Evolutionary conservation across 129 eudicot species (phyloP).

Genomic region (Glebionis coronaria): DNA sequence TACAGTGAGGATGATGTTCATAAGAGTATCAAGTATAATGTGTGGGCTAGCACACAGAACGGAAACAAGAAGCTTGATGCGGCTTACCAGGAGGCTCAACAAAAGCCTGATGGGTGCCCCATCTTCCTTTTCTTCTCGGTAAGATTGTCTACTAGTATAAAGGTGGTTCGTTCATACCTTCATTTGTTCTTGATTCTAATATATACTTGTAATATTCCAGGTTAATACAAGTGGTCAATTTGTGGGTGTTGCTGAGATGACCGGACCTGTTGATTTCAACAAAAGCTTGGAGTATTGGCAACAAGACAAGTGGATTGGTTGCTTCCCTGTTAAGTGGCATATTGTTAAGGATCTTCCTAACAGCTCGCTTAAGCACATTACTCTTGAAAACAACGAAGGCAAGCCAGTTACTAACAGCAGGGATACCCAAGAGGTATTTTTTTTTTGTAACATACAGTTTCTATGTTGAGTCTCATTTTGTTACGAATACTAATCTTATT

Average conservation of each 20-base stretch:
- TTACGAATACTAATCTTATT: constrained; percentile 5
- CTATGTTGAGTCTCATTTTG: not conserved
- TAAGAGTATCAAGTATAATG: constrained; percentile 77
- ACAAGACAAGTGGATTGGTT: constrained; percentile 89
- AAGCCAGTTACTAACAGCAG: constrained; percentile 87
- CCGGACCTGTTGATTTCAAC: constrained; percentile 69
- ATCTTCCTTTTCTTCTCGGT: constrained; percentile 78
- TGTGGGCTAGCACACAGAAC: constrained; percentile 83
- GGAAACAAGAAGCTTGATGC: constrained; percentile 87
- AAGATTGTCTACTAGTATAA: not conserved
- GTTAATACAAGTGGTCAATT: constrained; percentile 92
- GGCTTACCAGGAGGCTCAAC: constrained; percentile 69
- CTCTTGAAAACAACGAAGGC: constrained; percentile 72
- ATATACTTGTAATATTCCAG: constrained; percentile 21
- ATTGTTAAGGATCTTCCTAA: constrained; percentile 84
- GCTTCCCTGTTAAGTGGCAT: constrained; percentile 95
- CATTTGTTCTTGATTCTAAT: constrained; percentile 3
- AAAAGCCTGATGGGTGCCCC: constrained; percentile 64
- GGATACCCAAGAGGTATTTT: constrained; percentile 81
- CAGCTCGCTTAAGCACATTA: constrained; percentile 72
- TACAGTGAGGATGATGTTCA: constrained; percentile 91
- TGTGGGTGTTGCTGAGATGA: constrained; percentile 88
- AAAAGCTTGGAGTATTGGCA: constrained; percentile 86
- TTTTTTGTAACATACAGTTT: no score
- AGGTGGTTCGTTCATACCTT: no score